Percentiles rank a stretch among this genome's conserved stretches.
These are phyloP conservation scores for Arthromyces matolae DNA, from an alignment of 768 basidiomycete species.

Conservation along the genomic window DNA sequence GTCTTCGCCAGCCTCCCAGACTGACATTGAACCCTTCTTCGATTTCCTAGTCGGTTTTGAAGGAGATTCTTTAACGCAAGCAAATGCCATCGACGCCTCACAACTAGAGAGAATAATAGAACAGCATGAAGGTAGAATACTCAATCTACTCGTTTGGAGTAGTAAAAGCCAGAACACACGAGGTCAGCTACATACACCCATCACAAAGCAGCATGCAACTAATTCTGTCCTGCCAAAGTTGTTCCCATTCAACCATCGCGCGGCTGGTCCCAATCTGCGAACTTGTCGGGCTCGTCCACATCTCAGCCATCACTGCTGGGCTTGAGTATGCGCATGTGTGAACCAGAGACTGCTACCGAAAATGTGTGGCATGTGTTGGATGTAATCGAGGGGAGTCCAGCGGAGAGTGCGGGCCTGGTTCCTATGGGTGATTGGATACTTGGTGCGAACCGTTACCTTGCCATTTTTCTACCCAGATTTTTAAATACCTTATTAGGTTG, in stretches of 20 bases:
- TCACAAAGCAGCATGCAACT: conserved; percentile 3
- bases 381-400: conserved; percentile 92
- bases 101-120: conserved; percentile 82
- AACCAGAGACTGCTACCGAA: conserved; percentile 83
- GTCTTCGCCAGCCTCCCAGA: conserved; percentile 81
- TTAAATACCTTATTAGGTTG: conserved; percentile 70
- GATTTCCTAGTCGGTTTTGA: conserved; percentile 95
- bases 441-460: conserved; percentile 23
- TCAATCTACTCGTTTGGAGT: conserved; percentile 81
- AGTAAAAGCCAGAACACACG: conserved; percentile 71
- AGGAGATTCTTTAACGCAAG: conserved; percentile 53
- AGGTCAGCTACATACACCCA: conserved; percentile 42
- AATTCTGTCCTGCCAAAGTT: conserved; percentile 49
- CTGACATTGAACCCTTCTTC: conserved; percentile 88
- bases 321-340: conserved; percentile 89
- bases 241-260: conserved; percentile 84
- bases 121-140: conserved; percentile 63
- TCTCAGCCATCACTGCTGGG: conserved; percentile 89
- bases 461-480: conserved; percentile 19
- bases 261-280: conserved; percentile 60
- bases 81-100: conserved; percentile 58
- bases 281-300: conserved; percentile 33
- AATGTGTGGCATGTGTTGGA: conserved; percentile 99
- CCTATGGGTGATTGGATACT: conserved; percentile 71
- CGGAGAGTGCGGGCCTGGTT: conserved; percentile 93